Percentiles rank a stretch among this genome's conserved stretches.
These are phyloP conservation scores for Colletotrichum brevisporum DNA, from an alignment of 2,329 filamentous ascomycete genomes.

Conservation along the genomic window DNA sequence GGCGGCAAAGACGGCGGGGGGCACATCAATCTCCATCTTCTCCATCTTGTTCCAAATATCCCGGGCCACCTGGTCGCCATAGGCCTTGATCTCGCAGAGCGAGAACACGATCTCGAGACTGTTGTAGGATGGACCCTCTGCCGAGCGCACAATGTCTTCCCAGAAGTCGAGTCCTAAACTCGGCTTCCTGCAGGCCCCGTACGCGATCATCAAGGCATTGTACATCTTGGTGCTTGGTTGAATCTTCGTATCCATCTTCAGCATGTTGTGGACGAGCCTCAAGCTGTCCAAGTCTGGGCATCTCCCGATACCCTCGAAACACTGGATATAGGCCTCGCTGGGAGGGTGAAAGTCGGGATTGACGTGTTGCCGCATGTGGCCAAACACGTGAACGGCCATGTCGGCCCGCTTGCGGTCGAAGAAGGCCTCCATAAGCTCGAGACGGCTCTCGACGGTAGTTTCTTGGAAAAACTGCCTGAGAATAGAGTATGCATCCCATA, in stretches of 20 bases:
- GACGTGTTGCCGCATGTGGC: conserved; percentile 89
- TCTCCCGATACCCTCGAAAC: conserved; percentile 81
- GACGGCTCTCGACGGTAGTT: conserved; percentile 75
- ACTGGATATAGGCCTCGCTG: conserved; percentile 81
- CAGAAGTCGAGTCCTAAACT: conserved; percentile 82
- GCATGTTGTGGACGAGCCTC: conserved; percentile 87
- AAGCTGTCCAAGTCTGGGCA: conserved; percentile 67
- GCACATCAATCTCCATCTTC: conserved; percentile 83
- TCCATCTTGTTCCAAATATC: conserved; percentile 80
- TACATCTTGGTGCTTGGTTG: conserved; percentile 82
- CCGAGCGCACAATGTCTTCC: conserved; percentile 84
- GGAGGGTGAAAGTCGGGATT: conserved; percentile 75
- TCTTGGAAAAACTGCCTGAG: conserved; percentile 76
- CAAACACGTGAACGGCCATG: conserved; percentile 89
- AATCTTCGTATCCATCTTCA: conserved; percentile 90
- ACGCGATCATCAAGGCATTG: conserved; percentile 90
- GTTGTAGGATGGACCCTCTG: conserved; percentile 88
- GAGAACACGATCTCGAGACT: conserved; percentile 87
- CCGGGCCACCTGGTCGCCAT: conserved; percentile 72
- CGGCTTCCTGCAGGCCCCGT: conserved; percentile 77
- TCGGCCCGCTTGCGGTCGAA: conserved; percentile 84
- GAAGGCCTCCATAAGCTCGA: conserved; percentile 84
- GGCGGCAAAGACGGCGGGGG: conserved; percentile 78
- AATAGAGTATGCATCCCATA: conserved; percentile 77
- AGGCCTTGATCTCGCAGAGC: conserved; percentile 76